Percentiles rank a stretch among this genome's conserved stretches.
Conservation (phyloP, 1,139 yeast genomes). For the Scheffersomyces quercinus region DNA sequence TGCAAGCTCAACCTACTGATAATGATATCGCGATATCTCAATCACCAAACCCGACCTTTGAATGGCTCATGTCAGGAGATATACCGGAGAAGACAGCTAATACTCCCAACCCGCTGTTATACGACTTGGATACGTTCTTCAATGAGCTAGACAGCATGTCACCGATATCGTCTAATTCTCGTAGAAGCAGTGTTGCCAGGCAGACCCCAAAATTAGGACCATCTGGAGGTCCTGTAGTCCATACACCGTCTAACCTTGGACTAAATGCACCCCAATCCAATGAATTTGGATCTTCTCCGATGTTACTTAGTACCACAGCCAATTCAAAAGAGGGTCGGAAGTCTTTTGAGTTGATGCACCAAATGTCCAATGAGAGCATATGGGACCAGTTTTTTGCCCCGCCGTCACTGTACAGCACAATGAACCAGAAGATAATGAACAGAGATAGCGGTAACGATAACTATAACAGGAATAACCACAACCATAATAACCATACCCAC, state of each 20-base stretch:
- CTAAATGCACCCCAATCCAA: conserved; percentile 7
- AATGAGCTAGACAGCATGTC: conserved; percentile 38
- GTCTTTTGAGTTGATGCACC: conserved; percentile 62
- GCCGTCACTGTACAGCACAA: background rate
- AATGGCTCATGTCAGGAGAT: conserved; percentile 26
- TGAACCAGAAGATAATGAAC: background rate
- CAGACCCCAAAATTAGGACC: background rate
- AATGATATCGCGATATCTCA: background rate
- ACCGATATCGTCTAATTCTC: conserved; percentile 20
- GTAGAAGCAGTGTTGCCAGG: conserved; percentile 12
- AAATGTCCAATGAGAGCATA: conserved; percentile 66
- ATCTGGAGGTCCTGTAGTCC: background rate
- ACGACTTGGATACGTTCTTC: conserved; percentile 46
- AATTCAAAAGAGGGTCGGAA: conserved; percentile 48
- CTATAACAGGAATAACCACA: background rate
- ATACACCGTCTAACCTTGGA: background rate
- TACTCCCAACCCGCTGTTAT: conserved; percentile 2
- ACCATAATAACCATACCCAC: too few relatives aligned
- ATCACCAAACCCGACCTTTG: conserved; percentile 21
- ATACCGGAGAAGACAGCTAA: background rate
- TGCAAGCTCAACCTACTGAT: background rate
- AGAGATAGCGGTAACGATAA: background rate
- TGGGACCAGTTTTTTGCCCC: conserved; percentile 75
- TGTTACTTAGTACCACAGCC: conserved; percentile 3
- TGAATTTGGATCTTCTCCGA: conserved; percentile 4